Conservation (phyloP, 1,139 yeast genomes). For the Kodamaea fungicola region DNA sequence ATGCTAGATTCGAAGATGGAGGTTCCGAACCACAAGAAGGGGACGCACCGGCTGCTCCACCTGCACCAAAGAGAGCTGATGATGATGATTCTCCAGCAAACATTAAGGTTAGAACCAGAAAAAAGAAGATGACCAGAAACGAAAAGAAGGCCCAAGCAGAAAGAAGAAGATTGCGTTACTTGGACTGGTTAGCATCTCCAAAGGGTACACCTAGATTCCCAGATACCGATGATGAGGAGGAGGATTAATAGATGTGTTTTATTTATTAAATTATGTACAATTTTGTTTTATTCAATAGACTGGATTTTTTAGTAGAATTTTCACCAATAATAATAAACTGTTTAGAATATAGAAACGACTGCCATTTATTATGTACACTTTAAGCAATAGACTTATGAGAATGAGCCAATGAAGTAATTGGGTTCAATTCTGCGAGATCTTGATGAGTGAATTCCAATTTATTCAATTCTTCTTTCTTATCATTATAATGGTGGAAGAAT, state of each 20-base stretch:
- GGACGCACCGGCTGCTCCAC: conserved; percentile 30
- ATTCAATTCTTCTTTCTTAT: conserved; percentile 18
- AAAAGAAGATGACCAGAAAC: conserved; percentile 96
- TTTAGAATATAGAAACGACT: too few species aligned
- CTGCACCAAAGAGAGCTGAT: conserved; percentile 46
- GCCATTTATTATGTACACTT: too few species aligned
- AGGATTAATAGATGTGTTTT: conserved; percentile 29
- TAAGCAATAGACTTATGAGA: conserved; percentile 4
- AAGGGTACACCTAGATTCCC: conserved; percentile 96
- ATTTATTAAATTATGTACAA: background rate
- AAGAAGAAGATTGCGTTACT: conserved; percentile 89
- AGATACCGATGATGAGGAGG: conserved; percentile 91
- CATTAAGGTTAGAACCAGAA: conserved; percentile 85
- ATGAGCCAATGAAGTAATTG: conserved; percentile 12
- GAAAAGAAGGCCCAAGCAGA: conserved; percentile 89
- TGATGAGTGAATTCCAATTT: conserved; percentile 12
- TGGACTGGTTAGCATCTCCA: conserved; percentile 93
- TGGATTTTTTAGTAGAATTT: too few species aligned
- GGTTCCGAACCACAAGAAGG: conserved; percentile 32
- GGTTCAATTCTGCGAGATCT: conserved; percentile 7
- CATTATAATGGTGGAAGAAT: conserved; percentile 17
- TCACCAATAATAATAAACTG: too few species aligned
- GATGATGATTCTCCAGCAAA: conserved; percentile 93
- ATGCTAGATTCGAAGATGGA: conserved; percentile 73
- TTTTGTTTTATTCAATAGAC: too few species aligned